Conservation (phyloP, 257 asterid genomes). For the Solanum raphanifolium region DNA sequence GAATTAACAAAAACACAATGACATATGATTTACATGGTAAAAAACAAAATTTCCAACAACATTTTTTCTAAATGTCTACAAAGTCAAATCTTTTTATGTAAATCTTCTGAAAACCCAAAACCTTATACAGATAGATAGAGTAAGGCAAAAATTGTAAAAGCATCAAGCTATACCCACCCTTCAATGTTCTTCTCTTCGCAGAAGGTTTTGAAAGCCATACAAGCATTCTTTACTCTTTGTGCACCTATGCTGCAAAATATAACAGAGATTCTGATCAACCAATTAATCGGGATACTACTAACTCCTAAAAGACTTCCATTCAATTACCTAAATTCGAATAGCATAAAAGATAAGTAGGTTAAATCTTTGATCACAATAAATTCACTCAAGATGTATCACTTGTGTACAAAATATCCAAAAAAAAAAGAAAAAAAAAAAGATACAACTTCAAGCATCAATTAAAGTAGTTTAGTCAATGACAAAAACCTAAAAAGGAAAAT, state of each 20-base stretch:
- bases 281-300: neutral
- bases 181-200: slow-evolving; percentile 25
- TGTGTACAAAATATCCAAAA: neutral
- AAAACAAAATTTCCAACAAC: neutral
- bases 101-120: neutral
- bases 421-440: too few species aligned
- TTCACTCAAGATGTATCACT: neutral
- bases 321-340: neutral
- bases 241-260: slow-evolving; percentile 53
- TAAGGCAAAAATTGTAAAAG: neutral
- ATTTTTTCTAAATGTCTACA: neutral
- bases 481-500: neutral
- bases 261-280: neutral
- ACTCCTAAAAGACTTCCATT: neutral
- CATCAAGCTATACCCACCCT: slow-evolving; percentile 15
- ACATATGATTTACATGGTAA: neutral
- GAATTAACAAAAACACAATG: neutral
- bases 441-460: neutral
- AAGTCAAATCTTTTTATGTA: neutral
- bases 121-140: neutral
- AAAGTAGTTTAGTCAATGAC: neutral
- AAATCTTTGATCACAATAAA: neutral
- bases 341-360: neutral
- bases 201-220: slow-evolving; percentile 21
- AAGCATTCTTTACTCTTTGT: slow-evolving; percentile 48